A percentile compares a stretch with the other conserved stretches of the same genome.
phyloP scores from a whole-genome alignment of 202 grass and related monocot genomes.

The Miscanthus sacchariflorus region DNA sequence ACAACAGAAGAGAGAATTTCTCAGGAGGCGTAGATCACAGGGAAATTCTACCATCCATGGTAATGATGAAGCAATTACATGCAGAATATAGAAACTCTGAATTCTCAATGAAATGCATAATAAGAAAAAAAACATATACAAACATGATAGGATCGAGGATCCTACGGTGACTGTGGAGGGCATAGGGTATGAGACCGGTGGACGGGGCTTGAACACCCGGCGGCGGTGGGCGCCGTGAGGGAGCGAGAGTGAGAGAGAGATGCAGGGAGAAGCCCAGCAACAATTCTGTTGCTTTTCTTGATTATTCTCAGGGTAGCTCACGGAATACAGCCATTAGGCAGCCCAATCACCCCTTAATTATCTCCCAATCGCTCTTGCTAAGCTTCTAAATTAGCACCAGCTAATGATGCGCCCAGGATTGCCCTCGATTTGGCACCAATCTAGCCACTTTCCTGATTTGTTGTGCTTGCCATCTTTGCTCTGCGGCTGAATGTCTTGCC shows the following conservation, averaged over 20 bases:
- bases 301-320: not conserved
- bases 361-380: not conserved
- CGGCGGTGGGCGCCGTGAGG: not conserved
- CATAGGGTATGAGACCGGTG: not conserved
- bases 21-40: not conserved
- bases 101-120: constrained; percentile 32
- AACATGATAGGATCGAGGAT: not conserved
- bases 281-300: not conserved
- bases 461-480: not conserved
- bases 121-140: not conserved
- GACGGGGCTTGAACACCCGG: not conserved
- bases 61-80: not conserved
- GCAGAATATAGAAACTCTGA: not conserved
- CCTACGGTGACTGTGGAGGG: not conserved
- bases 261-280: not conserved
- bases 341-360: not conserved
- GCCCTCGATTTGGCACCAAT: not conserved
- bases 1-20: not conserved
- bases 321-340: not conserved
- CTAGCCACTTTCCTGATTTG: not conserved
- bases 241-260: not conserved
- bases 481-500: not conserved
- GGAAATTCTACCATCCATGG: constrained; percentile 20
- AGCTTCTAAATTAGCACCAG: too few species aligned
- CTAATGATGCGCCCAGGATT: not conserved